These are phyloP conservation scores for Eurotiales sp. DNA, from an alignment of 2,329 filamentous ascomycete species.

Conservation along the genomic window DNA sequence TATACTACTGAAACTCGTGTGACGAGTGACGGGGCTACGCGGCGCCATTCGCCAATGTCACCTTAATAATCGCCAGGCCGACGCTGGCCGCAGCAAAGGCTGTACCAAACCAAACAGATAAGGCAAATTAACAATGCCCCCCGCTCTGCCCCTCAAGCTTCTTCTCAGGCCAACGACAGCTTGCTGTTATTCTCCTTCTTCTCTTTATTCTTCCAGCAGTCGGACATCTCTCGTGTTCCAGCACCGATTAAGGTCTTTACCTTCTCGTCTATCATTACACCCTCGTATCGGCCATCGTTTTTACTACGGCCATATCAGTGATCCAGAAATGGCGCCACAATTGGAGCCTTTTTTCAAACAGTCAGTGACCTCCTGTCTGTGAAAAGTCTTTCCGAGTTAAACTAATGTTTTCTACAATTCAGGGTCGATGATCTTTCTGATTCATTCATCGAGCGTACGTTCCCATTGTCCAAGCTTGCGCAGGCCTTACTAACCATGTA, in stretches of 20 bases:
- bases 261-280: background rate
- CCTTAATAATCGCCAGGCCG: slow-evolving; percentile 1
- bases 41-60: slow-evolving; percentile 2
- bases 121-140: slow-evolving; percentile 18
- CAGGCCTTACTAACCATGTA: slow-evolving; percentile 12
- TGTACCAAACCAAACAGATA: background rate
- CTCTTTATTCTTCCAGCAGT: background rate
- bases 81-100: slow-evolving; percentile 11
- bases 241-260: background rate
- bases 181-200: too few relatives aligned
- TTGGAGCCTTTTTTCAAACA: slow-evolving; percentile 91
- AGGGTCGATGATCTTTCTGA: slow-evolving; percentile 72
- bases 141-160: slow-evolving; percentile 19
- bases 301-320: slow-evolving; percentile 45
- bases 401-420: slow-evolving; percentile 12
- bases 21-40: slow-evolving; percentile 1
- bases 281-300: slow-evolving; percentile 25
- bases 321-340: slow-evolving; percentile 76
- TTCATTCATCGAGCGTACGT: slow-evolving; percentile 75
- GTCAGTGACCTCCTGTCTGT: slow-evolving; percentile 31
- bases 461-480: background rate
- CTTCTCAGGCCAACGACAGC: slow-evolving; percentile 5
- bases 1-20: too few relatives aligned
- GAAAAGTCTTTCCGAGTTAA: slow-evolving; percentile 1
- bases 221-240: background rate